Conservation (phyloP, 176 grass and related monocot species). For the Raddia guianensis region DNA sequence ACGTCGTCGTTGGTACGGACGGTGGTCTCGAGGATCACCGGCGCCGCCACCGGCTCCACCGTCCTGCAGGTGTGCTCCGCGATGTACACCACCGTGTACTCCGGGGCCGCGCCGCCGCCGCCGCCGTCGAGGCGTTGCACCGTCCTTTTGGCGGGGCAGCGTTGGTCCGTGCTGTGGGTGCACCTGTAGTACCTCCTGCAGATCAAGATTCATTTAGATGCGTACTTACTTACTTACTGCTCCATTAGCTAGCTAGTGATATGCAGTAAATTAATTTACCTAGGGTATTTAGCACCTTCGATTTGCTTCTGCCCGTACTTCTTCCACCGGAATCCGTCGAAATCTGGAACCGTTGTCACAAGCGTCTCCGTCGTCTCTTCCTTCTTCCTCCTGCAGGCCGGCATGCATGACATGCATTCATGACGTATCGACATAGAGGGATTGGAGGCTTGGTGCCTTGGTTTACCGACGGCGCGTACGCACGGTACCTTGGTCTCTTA, state of each 20-base stretch:
- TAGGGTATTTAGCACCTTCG: constrained; percentile 23
- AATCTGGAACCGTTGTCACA: constrained; percentile 44
- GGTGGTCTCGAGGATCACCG: constrained; percentile 54
- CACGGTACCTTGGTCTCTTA: neutral
- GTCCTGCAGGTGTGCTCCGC: constrained; percentile 40
- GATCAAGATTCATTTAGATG: no score
- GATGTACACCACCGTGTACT: constrained; percentile 42
- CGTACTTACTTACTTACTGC: no score
- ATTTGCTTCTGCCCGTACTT: constrained; percentile 65
- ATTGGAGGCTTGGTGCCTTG: neutral
- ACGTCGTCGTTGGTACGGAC: neutral
- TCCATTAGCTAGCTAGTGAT: no score
- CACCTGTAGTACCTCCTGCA: constrained; percentile 71
- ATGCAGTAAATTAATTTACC: constrained; percentile 19
- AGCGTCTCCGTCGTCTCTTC: neutral
- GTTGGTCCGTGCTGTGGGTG: constrained; percentile 46
- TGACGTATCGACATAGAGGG: neutral
- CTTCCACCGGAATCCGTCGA: constrained; percentile 53
- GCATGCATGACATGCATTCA: neutral
- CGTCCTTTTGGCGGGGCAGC: constrained; percentile 53
- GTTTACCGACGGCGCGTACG: no score
- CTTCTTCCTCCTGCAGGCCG: neutral
- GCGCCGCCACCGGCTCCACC: neutral
- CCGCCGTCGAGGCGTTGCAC: constrained; percentile 49
- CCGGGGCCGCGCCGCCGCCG: neutral